Conservation (phyloP, 2,329 filamentous ascomycete genomes). For the Colletotrichum lini region DNA sequence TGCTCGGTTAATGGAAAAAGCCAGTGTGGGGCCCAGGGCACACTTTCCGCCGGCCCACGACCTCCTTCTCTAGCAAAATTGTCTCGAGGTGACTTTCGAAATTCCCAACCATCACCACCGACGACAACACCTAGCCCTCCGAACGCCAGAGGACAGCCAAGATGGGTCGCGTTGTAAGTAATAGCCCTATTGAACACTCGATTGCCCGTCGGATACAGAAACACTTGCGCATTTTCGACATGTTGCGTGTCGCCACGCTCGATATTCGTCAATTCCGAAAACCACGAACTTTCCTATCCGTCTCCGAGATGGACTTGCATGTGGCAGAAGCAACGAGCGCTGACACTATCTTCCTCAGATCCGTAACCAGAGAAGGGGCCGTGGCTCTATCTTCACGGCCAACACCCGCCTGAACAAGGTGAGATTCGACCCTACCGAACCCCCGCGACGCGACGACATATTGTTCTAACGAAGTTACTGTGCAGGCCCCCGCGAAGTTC, state of each 20-base stretch:
- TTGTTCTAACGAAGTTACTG: conserved; percentile 30
- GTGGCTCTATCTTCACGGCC: conserved; percentile 76
- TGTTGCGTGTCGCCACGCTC: conserved; percentile 24
- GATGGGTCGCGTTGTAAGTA: conserved; percentile 68
- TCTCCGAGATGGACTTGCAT: conserved; percentile 1
- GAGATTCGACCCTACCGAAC: conserved; percentile 70
- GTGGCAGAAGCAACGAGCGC: conserved; percentile 20
- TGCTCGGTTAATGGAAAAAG: conserved; percentile 17
- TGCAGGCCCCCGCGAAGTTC: conserved; percentile 79
- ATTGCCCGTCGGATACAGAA: conserved; percentile 8
- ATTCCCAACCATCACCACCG: conserved; percentile 39
- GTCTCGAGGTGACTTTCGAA: conserved; percentile 18
- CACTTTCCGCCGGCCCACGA: conserved; percentile 21
- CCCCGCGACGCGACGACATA: conserved; percentile 27
- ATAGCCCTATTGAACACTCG: conserved; percentile 34
- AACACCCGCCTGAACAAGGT: conserved; percentile 95
- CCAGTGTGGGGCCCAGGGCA: conserved; percentile 20
- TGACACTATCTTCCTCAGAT: conserved; percentile 55
- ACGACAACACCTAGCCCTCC: conserved; percentile 43
- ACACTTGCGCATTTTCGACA: conserved; percentile 12
- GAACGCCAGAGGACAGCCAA: conserved; percentile 49
- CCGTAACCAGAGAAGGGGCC: conserved; percentile 76
- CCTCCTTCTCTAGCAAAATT: conserved; percentile 31
- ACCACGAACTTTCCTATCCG: conserved; percentile 25
- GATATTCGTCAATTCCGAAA: conserved; percentile 25